These are phyloP conservation scores for Umbellularia californica DNA, from an alignment of 164 flowering plant species.

Conservation along the genomic window DNA sequence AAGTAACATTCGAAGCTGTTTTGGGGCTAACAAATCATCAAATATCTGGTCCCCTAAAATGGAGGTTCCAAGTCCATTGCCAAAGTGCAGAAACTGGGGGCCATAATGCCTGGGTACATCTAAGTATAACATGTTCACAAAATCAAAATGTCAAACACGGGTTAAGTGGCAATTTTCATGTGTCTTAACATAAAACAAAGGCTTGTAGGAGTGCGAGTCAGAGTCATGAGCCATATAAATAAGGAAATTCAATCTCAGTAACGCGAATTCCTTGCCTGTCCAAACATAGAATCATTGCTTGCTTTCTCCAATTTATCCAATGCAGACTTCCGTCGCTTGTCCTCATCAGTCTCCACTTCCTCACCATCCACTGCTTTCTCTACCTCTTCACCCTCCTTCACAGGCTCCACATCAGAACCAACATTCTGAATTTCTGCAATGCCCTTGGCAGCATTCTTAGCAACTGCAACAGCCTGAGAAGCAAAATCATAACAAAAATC, in stretches of 20 bases:
- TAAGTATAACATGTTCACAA: too few relatives aligned
- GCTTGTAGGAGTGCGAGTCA: too few relatives aligned
- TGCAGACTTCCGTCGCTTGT: slow-evolving; percentile 52
- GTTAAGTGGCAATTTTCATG: too few relatives aligned
- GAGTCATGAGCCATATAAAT: not conserved
- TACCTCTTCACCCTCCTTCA: slow-evolving; percentile 29
- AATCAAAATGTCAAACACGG: too few relatives aligned
- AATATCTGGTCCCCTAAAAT: too few relatives aligned
- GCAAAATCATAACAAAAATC: slow-evolving; percentile 8
- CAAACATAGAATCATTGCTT: slow-evolving; percentile 79
- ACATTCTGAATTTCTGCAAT: slow-evolving; percentile 47
- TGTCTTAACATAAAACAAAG: too few relatives aligned
- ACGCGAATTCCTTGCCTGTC: slow-evolving; percentile 63
- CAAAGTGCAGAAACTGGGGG: too few relatives aligned
- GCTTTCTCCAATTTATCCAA: slow-evolving; percentile 83
- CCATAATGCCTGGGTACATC: too few relatives aligned
- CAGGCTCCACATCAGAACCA: slow-evolving; percentile 51
- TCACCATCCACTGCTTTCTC: slow-evolving; percentile 23
- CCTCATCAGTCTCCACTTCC: slow-evolving; percentile 52
- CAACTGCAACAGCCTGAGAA: slow-evolving; percentile 71
- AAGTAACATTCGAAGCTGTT: too few relatives aligned
- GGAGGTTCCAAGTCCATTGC: too few relatives aligned
- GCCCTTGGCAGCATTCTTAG: slow-evolving; percentile 78
- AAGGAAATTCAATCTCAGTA: not conserved
- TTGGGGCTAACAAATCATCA: too few relatives aligned